These are phyloP conservation scores for Parietaria judaica DNA, from an alignment of 306 rosid species.

Conservation along the genomic window DNA sequence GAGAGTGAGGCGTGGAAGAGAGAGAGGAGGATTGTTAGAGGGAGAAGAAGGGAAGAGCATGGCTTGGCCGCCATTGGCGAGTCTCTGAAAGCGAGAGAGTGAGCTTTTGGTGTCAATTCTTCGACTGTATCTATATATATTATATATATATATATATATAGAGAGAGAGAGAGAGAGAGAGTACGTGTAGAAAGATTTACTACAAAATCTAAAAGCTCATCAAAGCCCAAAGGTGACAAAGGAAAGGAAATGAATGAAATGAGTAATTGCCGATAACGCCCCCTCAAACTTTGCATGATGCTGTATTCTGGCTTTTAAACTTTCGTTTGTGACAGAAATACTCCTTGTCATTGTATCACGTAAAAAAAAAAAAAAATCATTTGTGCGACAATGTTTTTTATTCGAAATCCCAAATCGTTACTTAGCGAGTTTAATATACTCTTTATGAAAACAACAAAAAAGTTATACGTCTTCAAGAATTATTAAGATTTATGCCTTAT, in stretches of 20 bases:
- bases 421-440: too few species aligned
- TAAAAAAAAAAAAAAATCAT: too few species aligned
- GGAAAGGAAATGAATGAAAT: neutral
- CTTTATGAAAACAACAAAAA: too few species aligned
- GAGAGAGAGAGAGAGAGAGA: conserved; percentile 18
- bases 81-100: conserved; percentile 12
- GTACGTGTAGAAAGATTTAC: conserved; percentile 16
- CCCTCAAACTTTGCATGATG: too few species aligned
- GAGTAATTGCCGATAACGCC: neutral
- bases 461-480: too few species aligned
- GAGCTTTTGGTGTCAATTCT: conserved; percentile 21
- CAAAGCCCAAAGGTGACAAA: neutral
- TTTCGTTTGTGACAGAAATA: too few species aligned
- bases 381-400: too few species aligned
- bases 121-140: conserved; percentile 26
- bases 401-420: too few species aligned
- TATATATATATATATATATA: neutral
- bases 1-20: conserved; percentile 32
- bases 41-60: conserved; percentile 47
- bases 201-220: neutral
- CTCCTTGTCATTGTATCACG: too few species aligned
- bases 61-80: conserved; percentile 67
- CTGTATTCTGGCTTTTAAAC: neutral
- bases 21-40: conserved; percentile 21
- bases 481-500: too few species aligned